Conservation (phyloP, 495 filamentous ascomycete species). For the Recurvomyces mirabilis region DNA sequence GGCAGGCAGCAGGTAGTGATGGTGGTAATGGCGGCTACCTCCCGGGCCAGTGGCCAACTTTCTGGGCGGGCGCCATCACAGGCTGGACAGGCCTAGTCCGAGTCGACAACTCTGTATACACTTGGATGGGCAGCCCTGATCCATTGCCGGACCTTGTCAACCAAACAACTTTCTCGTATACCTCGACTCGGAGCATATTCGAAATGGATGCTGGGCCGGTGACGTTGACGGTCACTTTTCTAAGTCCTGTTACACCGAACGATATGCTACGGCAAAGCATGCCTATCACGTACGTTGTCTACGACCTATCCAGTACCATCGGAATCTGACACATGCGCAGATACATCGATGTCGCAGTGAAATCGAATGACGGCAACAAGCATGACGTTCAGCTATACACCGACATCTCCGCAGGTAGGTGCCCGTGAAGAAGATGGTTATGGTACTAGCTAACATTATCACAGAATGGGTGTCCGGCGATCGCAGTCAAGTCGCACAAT, state of each 20-base stretch:
- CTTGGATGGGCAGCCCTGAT: conserved; percentile 43
- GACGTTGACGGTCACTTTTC: conserved; percentile 45
- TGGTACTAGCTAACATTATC: conserved; percentile 13
- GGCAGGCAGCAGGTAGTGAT: conserved; percentile 40
- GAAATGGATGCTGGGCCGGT: conserved; percentile 38
- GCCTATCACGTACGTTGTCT: conserved; percentile 47
- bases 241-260: conserved; percentile 46
- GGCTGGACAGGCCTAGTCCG: conserved; percentile 48
- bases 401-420: conserved; percentile 49
- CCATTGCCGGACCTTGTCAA: conserved; percentile 33
- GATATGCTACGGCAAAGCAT: conserved; percentile 47
- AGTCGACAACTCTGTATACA: conserved; percentile 44
- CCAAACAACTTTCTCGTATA: conserved; percentile 45
- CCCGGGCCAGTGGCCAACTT: conserved; percentile 40
- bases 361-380: conserved; percentile 39
- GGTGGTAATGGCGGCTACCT: conserved; percentile 49
- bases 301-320: no score
- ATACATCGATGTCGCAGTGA: conserved; percentile 41
- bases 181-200: conserved; percentile 48
- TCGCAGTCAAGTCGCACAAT: conserved; percentile 37
- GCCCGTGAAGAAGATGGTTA: not conserved
- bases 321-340: no score
- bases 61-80: conserved; percentile 33
- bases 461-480: conserved; percentile 51
- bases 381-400: conserved; percentile 50